Evolutionary conservation across 2,329 filamentous ascomycete genomes (phyloP).

Genomic region (Scytalidium sp.): DNA sequence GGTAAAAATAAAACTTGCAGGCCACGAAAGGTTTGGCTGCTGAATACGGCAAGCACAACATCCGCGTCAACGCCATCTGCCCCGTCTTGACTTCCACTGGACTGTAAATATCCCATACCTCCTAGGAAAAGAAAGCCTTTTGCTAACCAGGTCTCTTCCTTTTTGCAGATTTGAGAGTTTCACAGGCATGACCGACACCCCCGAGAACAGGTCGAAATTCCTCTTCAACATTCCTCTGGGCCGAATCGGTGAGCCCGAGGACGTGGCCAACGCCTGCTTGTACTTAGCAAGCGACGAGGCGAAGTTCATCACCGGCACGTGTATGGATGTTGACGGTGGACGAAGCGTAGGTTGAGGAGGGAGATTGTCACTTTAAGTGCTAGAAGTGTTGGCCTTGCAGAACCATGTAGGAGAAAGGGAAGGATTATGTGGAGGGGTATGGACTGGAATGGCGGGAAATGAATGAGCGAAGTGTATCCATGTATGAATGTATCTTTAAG

Average conservation of each 20-base stretch:
- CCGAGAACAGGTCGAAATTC: constrained; percentile 55
- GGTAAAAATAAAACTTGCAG: too few species aligned
- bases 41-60: constrained; percentile 69
- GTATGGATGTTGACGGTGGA: constrained; percentile 62
- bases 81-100: constrained; percentile 66
- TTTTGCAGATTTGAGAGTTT: constrained; percentile 37
- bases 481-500: too few species aligned
- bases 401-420: too few species aligned
- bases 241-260: constrained; percentile 53
- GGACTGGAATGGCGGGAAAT: too few species aligned
- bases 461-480: too few species aligned
- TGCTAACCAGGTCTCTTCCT: too few species aligned
- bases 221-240: constrained; percentile 53
- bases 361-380: too few species aligned
- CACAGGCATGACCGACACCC: constrained; percentile 59
- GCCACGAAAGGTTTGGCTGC: constrained; percentile 67
- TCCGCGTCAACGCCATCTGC: constrained; percentile 70
- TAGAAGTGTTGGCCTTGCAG: too few species aligned
- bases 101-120: constrained; percentile 31
- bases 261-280: constrained; percentile 68
- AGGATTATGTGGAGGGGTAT: too few species aligned
- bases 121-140: too few species aligned
- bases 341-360: constrained; percentile 24
- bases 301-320: constrained; percentile 69
- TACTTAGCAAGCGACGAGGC: constrained; percentile 72